Conservation (phyloP, 768 basidiomycete species). For the Rhodotorula diobovata region DNA sequence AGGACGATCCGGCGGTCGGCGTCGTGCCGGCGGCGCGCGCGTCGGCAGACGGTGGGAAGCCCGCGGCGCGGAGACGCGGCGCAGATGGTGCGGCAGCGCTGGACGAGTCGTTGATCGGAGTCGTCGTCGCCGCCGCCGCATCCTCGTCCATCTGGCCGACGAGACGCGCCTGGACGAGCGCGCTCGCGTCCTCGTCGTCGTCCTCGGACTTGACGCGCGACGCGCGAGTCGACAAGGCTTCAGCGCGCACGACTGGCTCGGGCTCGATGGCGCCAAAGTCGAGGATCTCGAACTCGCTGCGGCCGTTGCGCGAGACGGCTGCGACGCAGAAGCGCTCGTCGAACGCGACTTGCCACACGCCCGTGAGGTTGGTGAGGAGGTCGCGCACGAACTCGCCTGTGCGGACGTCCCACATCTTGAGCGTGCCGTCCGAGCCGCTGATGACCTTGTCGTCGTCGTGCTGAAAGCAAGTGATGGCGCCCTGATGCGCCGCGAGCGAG, state of each 20-base stretch:
- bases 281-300: slow-evolving; percentile 49
- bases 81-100: neutral
- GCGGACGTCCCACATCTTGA: slow-evolving; percentile 96
- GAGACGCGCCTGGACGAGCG: neutral
- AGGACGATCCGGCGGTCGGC: neutral
- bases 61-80: neutral
- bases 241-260: neutral
- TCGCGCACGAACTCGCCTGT: slow-evolving; percentile 83
- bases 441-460: slow-evolving; percentile 97
- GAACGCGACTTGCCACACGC: slow-evolving; percentile 97
- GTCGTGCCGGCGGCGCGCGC: neutral
- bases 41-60: neutral
- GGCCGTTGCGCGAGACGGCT: slow-evolving; percentile 53
- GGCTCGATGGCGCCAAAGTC: slow-evolving; percentile 40
- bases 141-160: neutral
- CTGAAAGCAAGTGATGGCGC: slow-evolving; percentile 94
- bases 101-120: neutral
- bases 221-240: neutral
- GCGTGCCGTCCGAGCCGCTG: slow-evolving; percentile 87
- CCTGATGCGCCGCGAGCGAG: slow-evolving; percentile 81
- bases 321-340: slow-evolving; percentile 92
- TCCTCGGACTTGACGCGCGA: slow-evolving; percentile 4
- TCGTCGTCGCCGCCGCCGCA: neutral
- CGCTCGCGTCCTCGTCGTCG: neutral
- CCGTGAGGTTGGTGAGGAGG: slow-evolving; percentile 80